These are phyloP conservation scores for Cutaneotrichosporon cutaneum DNA, from an alignment of 1,284 basidiomycete species.

Conservation along the genomic window DNA sequence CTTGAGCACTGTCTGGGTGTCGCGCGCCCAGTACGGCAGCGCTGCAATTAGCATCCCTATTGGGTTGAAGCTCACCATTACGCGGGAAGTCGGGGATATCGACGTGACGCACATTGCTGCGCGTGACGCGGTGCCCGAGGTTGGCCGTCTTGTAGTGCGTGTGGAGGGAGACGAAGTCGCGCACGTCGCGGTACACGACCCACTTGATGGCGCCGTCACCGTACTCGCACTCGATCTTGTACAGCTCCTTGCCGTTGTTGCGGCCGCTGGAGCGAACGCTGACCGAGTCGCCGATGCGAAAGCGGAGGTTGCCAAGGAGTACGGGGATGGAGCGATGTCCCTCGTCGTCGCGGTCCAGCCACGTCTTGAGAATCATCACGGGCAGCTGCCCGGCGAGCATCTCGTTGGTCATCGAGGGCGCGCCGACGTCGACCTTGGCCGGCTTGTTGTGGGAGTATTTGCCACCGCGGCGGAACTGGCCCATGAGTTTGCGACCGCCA, in stretches of 20 bases:
- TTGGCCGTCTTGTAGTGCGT: slow-evolving; percentile 88
- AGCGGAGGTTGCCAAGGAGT: slow-evolving; percentile 60
- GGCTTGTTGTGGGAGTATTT: neutral
- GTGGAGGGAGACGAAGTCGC: slow-evolving; percentile 89
- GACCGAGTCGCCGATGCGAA: slow-evolving; percentile 51
- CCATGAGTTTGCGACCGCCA: slow-evolving; percentile 5
- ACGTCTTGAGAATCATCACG: slow-evolving; percentile 78
- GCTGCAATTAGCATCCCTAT: slow-evolving; percentile 53
- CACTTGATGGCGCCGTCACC: slow-evolving; percentile 91
- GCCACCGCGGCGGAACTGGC: slow-evolving; percentile 8
- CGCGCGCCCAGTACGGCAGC: slow-evolving; percentile 65
- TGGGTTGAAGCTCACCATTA: slow-evolving; percentile 44
- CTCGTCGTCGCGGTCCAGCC: slow-evolving; percentile 89
- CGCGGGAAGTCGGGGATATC: slow-evolving; percentile 89
- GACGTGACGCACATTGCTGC: slow-evolving; percentile 62
- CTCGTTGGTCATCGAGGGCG: slow-evolving; percentile 78
- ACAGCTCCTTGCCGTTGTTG: slow-evolving; percentile 41
- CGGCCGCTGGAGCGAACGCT: slow-evolving; percentile 26
- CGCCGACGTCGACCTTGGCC: neutral
- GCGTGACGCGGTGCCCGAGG: slow-evolving; percentile 54
- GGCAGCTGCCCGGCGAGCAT: slow-evolving; percentile 78
- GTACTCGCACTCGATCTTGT: slow-evolving; percentile 73
- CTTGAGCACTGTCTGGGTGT: slow-evolving; percentile 57
- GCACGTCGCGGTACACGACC: slow-evolving; percentile 92
- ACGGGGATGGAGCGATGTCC: slow-evolving; percentile 78